phyloP scores from a whole-genome alignment of 345 rosid genomes.

The Combretum micranthum region DNA sequence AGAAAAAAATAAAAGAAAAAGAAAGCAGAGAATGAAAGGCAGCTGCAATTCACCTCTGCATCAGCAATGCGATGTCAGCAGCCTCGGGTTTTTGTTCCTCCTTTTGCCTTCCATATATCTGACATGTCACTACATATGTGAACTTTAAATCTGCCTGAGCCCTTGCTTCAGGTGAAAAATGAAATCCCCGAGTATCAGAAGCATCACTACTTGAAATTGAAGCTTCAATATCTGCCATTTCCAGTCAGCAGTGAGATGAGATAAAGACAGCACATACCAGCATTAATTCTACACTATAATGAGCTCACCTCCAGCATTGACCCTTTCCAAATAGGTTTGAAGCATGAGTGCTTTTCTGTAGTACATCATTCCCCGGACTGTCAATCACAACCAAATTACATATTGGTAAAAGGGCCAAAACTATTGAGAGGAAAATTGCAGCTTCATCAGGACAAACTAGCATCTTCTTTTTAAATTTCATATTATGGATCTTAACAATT shows the following conservation, averaged over 20 bases:
- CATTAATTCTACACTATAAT: conserved; percentile 9
- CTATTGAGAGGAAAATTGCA: no score
- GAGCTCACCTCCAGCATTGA: conserved; percentile 53
- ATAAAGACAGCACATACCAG: conserved; percentile 4
- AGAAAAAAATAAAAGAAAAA: not conserved
- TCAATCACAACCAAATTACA: conserved; percentile 14
- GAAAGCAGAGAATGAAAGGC: not conserved
- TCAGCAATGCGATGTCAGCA: conserved; percentile 82
- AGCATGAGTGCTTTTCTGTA: conserved; percentile 97
- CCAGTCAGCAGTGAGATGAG: conserved; percentile 14
- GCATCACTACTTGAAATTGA: conserved; percentile 37
- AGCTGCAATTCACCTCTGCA: conserved; percentile 63
- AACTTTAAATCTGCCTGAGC: conserved; percentile 88
- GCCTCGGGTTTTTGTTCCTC: conserved; percentile 96
- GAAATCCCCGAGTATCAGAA: conserved; percentile 71
- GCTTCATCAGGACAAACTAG: no score
- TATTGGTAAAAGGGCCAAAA: not conserved
- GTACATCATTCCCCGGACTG: conserved; percentile 99
- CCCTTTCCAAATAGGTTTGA: conserved; percentile 77
- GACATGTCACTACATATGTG: conserved; percentile 92
- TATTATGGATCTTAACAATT: no score
- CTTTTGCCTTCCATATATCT: conserved; percentile 95
- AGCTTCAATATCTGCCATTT: conserved; percentile 59
- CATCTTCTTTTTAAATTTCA: no score
- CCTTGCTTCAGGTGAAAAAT: conserved; percentile 86